These are phyloP conservation scores for Suillus lakei DNA, from an alignment of 768 basidiomycete genomes.

Conservation along the genomic window DNA sequence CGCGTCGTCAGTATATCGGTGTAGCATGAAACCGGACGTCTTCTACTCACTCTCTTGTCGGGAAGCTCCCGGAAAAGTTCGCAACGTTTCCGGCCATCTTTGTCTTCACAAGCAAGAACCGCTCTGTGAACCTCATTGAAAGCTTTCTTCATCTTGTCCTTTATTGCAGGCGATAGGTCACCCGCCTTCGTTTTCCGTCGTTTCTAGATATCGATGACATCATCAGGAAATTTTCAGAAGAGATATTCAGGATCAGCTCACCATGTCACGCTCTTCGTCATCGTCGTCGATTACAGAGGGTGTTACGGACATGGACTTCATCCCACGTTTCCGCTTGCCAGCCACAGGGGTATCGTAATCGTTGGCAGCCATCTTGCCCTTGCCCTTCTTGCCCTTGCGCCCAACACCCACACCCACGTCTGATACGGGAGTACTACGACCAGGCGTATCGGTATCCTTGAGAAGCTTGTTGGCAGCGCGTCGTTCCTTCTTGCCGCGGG, in stretches of 20 bases:
- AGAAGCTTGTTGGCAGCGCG: slow-evolving; percentile 62
- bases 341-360: slow-evolving; percentile 53
- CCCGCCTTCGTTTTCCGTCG: slow-evolving; percentile 76
- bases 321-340: slow-evolving; percentile 77
- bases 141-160: slow-evolving; percentile 83
- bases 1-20: slow-evolving; percentile 18
- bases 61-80: slow-evolving; percentile 91
- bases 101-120: slow-evolving; percentile 72
- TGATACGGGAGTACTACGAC: slow-evolving; percentile 65
- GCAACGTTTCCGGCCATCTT: slow-evolving; percentile 77
- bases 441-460: slow-evolving; percentile 63
- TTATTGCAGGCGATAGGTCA: slow-evolving; percentile 61
- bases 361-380: slow-evolving; percentile 50
- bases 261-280: slow-evolving; percentile 77
- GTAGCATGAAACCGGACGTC: background rate
- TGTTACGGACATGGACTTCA: slow-evolving; percentile 76
- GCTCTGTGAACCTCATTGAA: slow-evolving; percentile 79
- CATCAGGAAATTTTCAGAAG: background rate
- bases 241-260: slow-evolving; percentile 37
- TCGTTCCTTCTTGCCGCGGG: slow-evolving; percentile 67
- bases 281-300: slow-evolving; percentile 75
- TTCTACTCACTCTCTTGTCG: slow-evolving; percentile 62
- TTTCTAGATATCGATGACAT: slow-evolving; percentile 55
- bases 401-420: slow-evolving; percentile 59
- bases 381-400: slow-evolving; percentile 63